Percentiles rank a stretch among this genome's conserved stretches.
Evolutionary conservation across 768 basidiomycete genomes (phyloP).

Genomic region (Podaxis carcinomalis): DNA sequence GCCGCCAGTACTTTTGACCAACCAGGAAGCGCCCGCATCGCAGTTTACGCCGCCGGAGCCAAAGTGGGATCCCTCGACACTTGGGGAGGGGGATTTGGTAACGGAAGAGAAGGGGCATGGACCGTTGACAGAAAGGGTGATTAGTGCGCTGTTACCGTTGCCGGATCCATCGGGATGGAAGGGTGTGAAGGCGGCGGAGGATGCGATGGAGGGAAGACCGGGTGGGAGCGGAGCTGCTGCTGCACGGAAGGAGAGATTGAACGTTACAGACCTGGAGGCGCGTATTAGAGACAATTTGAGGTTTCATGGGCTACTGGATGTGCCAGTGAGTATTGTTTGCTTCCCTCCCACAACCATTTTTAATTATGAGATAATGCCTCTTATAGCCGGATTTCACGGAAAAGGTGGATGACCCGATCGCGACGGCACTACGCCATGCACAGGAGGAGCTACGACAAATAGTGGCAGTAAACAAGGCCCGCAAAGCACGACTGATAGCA

Average conservation of each 20-base stretch:
- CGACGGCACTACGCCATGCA: slow-evolving; percentile 83
- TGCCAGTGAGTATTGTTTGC: slow-evolving; percentile 50
- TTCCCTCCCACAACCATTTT: background rate
- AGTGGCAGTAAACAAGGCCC: slow-evolving; percentile 76
- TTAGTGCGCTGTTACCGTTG: slow-evolving; percentile 69
- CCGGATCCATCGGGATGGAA: slow-evolving; percentile 64
- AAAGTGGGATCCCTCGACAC: slow-evolving; percentile 80
- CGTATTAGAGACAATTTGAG: slow-evolving; percentile 74
- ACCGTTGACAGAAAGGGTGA: slow-evolving; percentile 80
- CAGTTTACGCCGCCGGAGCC: slow-evolving; percentile 49
- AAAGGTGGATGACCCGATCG: slow-evolving; percentile 91
- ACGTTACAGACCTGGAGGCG: slow-evolving; percentile 75
- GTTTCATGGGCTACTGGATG: slow-evolving; percentile 66
- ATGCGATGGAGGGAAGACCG: slow-evolving; percentile 79
- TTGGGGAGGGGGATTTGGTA: slow-evolving; percentile 65
- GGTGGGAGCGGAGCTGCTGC: slow-evolving; percentile 78
- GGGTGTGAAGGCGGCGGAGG: slow-evolving; percentile 79
- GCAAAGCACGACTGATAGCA: slow-evolving; percentile 65
- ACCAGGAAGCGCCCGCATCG: slow-evolving; percentile 31
- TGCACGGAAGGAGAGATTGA: slow-evolving; percentile 68
- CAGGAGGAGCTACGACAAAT: slow-evolving; percentile 79
- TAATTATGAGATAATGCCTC: background rate
- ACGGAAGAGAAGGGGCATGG: slow-evolving; percentile 83
- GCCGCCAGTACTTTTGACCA: slow-evolving; percentile 23
- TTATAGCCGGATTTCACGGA: slow-evolving; percentile 67